A percentile compares a stretch with the other conserved stretches of the same genome.
phyloP scores from a whole-genome alignment of 129 eudicot genomes.

The sunflower (Helianthus annuus) region DNA sequence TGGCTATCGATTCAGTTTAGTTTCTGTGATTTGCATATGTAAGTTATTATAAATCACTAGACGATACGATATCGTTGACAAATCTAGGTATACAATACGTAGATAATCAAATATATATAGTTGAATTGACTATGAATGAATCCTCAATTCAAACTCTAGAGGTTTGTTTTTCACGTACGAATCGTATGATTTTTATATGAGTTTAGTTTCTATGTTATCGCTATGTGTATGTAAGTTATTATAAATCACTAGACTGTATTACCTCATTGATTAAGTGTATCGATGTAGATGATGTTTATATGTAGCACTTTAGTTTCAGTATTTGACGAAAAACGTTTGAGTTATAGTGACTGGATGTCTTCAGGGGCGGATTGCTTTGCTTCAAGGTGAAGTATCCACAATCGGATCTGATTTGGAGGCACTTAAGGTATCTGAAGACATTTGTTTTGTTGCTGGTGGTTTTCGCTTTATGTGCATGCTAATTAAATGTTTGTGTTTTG shows the following conservation, averaged over 20 bases:
- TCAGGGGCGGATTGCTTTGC: constrained; percentile 57
- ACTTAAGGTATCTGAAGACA: constrained; percentile 49
- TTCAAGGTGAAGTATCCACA: constrained; percentile 57
- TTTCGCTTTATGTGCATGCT: constrained; percentile 22
- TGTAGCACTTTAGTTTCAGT: neutral
- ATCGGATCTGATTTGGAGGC: constrained; percentile 55
- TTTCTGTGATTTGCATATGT: no score
- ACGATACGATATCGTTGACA: no score
- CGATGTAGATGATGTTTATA: neutral
- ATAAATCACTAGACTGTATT: constrained; percentile 4
- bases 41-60: no score
- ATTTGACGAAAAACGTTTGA: constrained; percentile 6
- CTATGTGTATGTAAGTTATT: neutral
- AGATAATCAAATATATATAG: constrained; percentile 2
- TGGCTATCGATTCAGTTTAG: no score
- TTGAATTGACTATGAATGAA: constrained; percentile 63
- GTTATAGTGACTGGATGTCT: constrained; percentile 20
- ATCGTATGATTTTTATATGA: neutral
- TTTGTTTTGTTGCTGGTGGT: constrained; percentile 6
- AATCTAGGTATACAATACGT: no score
- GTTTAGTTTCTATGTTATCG: neutral
- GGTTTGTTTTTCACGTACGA: constrained; percentile 34
- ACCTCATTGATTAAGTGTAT: neutral
- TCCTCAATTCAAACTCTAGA: constrained; percentile 70
- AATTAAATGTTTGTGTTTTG: constrained; percentile 19